A percentile compares a stretch with the other conserved stretches of the same genome.
Evolutionary conservation across 2,329 filamentous ascomycete species (phyloP).

Genomic region (Nothopassalora personata): DNA sequence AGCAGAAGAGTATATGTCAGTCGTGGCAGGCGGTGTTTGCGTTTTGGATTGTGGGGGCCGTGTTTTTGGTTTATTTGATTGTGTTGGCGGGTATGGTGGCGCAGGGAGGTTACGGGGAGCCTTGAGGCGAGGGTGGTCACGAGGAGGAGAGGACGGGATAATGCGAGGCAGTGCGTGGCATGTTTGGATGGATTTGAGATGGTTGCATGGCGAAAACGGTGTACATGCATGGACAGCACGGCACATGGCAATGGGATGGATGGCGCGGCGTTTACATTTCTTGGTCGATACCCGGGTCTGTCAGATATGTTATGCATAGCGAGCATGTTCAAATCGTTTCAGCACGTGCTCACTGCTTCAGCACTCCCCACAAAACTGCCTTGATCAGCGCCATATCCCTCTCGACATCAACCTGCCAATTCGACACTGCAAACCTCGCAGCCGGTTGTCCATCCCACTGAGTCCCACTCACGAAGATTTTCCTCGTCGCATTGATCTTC

Average conservation of each 20-base stretch:
- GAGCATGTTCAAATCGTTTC: background rate
- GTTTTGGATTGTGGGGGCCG: conserved; percentile 57
- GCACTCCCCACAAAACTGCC: conserved; percentile 47
- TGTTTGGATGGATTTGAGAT: background rate
- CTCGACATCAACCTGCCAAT: conserved; percentile 69
- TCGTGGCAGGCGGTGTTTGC: conserved; percentile 60
- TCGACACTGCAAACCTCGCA: conserved; percentile 78
- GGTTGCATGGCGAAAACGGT: background rate
- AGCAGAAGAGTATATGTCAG: conserved; percentile 59
- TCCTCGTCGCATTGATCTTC: conserved; percentile 66
- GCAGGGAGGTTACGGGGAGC: conserved; percentile 26
- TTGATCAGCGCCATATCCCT: conserved; percentile 62
- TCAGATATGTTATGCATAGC: background rate
- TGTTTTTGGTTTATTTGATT: conserved; percentile 64
- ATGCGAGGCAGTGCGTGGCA: background rate
- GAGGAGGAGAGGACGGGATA: background rate
- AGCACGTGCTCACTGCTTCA: background rate
- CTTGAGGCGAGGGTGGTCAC: background rate
- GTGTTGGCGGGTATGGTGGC: conserved; percentile 46
- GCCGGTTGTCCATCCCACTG: conserved; percentile 69
- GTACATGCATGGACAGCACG: background rate
- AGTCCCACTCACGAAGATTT: conserved; percentile 79
- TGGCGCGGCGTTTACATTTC: background rate
- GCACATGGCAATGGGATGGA: background rate
- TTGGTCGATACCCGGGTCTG: conserved; percentile 2